phyloP scores from a whole-genome alignment of 164 flowering plant genomes.

The Hamamelis virginiana region DNA sequence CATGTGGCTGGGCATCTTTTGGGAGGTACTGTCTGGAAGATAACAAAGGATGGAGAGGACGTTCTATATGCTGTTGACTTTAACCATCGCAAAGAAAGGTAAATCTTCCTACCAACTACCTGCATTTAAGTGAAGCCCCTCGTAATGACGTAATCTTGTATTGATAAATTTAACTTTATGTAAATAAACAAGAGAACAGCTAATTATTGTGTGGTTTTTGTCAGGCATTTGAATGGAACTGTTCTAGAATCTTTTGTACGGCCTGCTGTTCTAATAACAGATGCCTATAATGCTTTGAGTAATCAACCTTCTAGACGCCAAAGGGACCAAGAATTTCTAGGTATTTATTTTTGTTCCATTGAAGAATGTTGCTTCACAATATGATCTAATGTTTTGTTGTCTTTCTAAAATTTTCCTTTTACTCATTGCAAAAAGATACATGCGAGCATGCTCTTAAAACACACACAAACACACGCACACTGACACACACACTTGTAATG shows the following conservation, averaged over 20 bases:
- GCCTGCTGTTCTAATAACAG: constrained; percentile 96
- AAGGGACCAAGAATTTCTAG: constrained; percentile 82
- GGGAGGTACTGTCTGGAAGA: constrained; percentile 96
- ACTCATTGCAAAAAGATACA: neutral
- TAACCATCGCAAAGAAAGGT: constrained; percentile 97
- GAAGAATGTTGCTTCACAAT: neutral
- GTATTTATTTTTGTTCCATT: constrained; percentile 29
- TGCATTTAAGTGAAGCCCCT: neutral
- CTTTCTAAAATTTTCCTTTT: neutral
- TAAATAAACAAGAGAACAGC: neutral
- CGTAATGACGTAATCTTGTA: neutral
- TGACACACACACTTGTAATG: neutral
- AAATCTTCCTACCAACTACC: neutral
- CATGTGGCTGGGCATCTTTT: constrained; percentile 96
- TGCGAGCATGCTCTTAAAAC: neutral
- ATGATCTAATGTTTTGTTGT: neutral
- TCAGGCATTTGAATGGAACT: constrained; percentile 94
- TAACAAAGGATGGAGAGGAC: constrained; percentile 97
- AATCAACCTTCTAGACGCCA: constrained; percentile 80
- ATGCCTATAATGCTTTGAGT: constrained; percentile 92
- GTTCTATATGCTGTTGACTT: constrained; percentile 96
- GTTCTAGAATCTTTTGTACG: constrained; percentile 80
- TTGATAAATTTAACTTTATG: neutral
- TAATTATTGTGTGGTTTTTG: constrained; percentile 15
- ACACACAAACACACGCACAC: neutral